Base-by-base conservation (phyloP, 2,329 filamentous ascomycete genomes). In the Mariannaea elegans region DNA sequence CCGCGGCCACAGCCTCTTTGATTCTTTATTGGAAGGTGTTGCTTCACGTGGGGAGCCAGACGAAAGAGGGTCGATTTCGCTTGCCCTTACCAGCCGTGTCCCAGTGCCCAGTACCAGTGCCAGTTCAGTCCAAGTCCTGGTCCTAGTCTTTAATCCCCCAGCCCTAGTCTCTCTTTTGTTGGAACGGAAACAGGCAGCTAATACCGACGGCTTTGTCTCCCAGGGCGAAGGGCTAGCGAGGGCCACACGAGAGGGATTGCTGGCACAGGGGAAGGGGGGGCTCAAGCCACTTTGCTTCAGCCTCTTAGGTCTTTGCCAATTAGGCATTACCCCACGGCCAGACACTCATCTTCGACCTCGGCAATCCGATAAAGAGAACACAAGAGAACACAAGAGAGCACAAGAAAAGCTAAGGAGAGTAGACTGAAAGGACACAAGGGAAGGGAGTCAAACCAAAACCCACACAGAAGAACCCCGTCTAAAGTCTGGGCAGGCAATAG, bases 31-130 rank as follows among this genome's bases (percentile, higher is more conserved):
- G 67, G 66, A 70, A 68, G 63, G 59, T 65, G 44, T 55, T 27
- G 47, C 54, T 69, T 70, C 66, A 70, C 66, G 68, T 70, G 68
- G 68, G 56, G 32, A 44, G 41, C 41, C 9, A 27, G 50, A 66
- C 52, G 54, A 52, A 56, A 62, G 58, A 67, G 55, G 57, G 57
- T 68, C 66, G 61, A 41, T 65, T 61, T 62, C 62, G 65, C 51
- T 68, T 65, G 51, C 67, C 61, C 61, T 56, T 59, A 55, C 59
- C 62, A 60, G 42, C 39, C 23, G 46, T 48, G 32, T 49, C 38
- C 41, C 56, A 51, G 29, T 42, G 56, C 42, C 42, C 50, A 32
- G 39, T 18, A 34, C 27, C 24, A 58, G 44, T 32, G 32, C 47
- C 29, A 31, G 47, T 41, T 34, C 19, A 41, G 24, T 27, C 24